Conservation (phyloP, 2,329 filamentous ascomycete species). For the Alternaria triticina region DNA sequence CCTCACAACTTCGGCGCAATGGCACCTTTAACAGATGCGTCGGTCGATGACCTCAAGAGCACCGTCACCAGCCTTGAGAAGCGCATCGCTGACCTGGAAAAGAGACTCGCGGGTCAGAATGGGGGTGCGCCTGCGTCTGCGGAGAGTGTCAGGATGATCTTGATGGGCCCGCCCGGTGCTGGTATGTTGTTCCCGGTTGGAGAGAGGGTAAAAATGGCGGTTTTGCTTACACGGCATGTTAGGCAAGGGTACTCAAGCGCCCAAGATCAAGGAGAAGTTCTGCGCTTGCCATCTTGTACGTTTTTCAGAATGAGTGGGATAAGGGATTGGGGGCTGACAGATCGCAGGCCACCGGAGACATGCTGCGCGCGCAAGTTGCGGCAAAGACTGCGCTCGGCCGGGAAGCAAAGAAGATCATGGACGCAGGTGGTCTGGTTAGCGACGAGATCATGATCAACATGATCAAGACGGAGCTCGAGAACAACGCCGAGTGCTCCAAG, state of each 20-base stretch:
- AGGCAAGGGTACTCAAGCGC: constrained; percentile 99
- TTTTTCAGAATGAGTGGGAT: constrained; percentile 3
- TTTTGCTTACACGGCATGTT: constrained; percentile 34
- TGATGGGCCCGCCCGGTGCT: constrained; percentile 96
- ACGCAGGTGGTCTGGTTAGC: constrained; percentile 94
- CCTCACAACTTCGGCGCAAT: constrained; percentile 60
- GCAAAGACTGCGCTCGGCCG: constrained; percentile 94
- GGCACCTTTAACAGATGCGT: constrained; percentile 84
- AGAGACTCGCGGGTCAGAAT: constrained; percentile 61
- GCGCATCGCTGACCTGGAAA: constrained; percentile 85
- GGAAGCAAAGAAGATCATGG: constrained; percentile 99
- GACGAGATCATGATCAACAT: constrained; percentile 99
- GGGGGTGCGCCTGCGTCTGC: constrained; percentile 49
- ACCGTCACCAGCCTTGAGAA: constrained; percentile 83
- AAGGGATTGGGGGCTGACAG: constrained; percentile 23
- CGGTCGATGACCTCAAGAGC: constrained; percentile 81
- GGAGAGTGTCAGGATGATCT: constrained; percentile 86
- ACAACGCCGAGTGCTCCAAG: constrained; percentile 94
- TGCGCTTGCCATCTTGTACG: constrained; percentile 94
- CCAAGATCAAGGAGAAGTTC: constrained; percentile 97
- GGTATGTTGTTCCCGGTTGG: constrained; percentile 67
- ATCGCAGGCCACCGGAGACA: constrained; percentile 90
- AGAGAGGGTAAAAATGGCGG: background rate
- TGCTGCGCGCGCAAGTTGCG: constrained; percentile 97
- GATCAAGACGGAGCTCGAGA: constrained; percentile 97